These are phyloP conservation scores for Madurella fahalii DNA, from an alignment of 2,329 filamentous ascomycete genomes.

Conservation along the genomic window DNA sequence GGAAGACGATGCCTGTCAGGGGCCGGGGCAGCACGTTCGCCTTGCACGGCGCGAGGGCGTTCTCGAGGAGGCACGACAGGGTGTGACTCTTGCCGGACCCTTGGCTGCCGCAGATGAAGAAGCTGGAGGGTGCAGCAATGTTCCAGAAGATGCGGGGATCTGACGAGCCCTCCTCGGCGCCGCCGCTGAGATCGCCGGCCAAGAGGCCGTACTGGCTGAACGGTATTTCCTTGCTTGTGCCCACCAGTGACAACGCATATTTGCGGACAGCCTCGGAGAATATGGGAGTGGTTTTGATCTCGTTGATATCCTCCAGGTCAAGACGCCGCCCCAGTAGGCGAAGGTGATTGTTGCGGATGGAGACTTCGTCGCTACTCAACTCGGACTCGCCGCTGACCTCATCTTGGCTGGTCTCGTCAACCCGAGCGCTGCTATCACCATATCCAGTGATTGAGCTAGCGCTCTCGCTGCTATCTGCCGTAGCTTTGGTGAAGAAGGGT, in stretches of 20 bases:
- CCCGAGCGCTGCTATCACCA: neutral
- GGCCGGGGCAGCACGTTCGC: conserved; percentile 47
- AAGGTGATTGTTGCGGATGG: conserved; percentile 11
- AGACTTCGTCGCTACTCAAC: conserved; percentile 3
- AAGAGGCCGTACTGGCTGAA: conserved; percentile 33
- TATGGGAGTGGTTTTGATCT: conserved; percentile 30
- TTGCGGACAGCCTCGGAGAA: conserved; percentile 30
- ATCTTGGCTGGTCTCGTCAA: neutral
- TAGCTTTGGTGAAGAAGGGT: neutral
- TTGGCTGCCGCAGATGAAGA: conserved; percentile 62
- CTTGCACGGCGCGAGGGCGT: conserved; percentile 46
- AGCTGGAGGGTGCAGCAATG: conserved; percentile 49
- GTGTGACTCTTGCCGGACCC: conserved; percentile 63
- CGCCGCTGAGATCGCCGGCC: conserved; percentile 23
- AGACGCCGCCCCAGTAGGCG: conserved; percentile 18
- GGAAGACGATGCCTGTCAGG: conserved; percentile 59
- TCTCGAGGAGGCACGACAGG: conserved; percentile 53
- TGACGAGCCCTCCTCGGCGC: neutral
- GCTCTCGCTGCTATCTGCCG: neutral
- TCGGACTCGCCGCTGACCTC: conserved; percentile 2
- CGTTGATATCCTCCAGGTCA: conserved; percentile 26
- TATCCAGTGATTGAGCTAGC: neutral
- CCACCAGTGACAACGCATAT: conserved; percentile 10
- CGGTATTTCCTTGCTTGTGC: neutral
- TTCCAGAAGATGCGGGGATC: conserved; percentile 43